Percentiles rank a stretch among this genome's conserved stretches.
Evolutionary conservation across 306 rosid genomes (phyloP).

Genomic region (Prunus kanzakura): DNA sequence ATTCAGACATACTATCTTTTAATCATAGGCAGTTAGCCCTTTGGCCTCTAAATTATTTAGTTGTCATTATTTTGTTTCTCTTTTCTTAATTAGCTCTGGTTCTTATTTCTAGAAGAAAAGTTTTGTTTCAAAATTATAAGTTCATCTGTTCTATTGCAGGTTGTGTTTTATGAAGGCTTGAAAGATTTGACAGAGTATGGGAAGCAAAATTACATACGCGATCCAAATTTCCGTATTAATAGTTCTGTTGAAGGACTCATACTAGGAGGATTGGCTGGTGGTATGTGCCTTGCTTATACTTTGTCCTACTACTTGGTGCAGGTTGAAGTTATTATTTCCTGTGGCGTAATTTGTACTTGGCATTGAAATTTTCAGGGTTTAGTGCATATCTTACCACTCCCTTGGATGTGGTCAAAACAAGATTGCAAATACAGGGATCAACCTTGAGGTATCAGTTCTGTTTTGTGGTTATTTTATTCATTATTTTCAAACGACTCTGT

Average conservation of each 20-base stretch:
- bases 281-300: constrained; percentile 47
- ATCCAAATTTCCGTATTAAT: constrained; percentile 42
- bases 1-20: neutral
- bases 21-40: neutral
- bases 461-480: constrained; percentile 5
- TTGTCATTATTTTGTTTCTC: neutral
- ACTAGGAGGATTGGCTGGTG: constrained; percentile 88
- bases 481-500: neutral
- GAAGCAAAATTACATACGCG: constrained; percentile 51
- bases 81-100: neutral
- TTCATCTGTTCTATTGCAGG: constrained; percentile 39
- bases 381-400: constrained; percentile 91
- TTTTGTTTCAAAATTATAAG: neutral
- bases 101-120: neutral
- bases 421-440: constrained; percentile 86
- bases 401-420: constrained; percentile 79
- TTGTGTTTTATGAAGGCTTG: constrained; percentile 74
- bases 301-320: neutral
- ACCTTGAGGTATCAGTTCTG: constrained; percentile 47
- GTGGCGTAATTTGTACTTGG: constrained; percentile 13
- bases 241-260: constrained; percentile 72
- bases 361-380: constrained; percentile 47
- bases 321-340: neutral
- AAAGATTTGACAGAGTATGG: constrained; percentile 60
- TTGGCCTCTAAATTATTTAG: neutral